A percentile compares a stretch with the other conserved stretches of the same genome.
phyloP scores from a whole-genome alignment of 495 filamentous ascomycete species.

The Pseudevernia furfuracea region DNA sequence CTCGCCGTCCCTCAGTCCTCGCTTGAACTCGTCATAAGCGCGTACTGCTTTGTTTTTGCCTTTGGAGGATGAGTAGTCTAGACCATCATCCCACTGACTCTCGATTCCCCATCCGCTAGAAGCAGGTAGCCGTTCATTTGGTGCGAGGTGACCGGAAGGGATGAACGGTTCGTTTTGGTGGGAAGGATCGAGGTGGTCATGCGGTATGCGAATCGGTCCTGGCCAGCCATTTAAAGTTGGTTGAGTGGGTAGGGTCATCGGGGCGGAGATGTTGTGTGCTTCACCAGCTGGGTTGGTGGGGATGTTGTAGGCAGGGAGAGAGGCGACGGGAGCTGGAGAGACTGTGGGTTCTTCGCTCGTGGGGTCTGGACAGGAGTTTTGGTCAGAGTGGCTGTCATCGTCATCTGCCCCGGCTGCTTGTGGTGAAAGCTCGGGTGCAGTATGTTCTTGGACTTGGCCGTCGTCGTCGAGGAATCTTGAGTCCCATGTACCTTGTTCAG shows the following conservation, averaged over 20 bases:
- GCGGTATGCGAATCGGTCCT: not conserved
- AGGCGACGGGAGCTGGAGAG: not conserved
- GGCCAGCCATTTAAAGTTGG: not conserved
- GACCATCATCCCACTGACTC: not conserved
- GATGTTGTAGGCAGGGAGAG: not conserved
- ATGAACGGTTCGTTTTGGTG: not conserved
- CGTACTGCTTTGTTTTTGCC: constrained; percentile 7
- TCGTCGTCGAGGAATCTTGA: not conserved
- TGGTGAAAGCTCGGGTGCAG: not conserved
- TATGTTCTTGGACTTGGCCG: not conserved
- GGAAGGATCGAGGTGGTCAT: not conserved
- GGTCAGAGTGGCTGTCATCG: not conserved
- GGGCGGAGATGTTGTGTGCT: not conserved
- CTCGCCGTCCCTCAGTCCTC: not conserved
- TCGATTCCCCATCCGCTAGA: not conserved
- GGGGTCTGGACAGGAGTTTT: not conserved
- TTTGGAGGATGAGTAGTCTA: constrained; percentile 11
- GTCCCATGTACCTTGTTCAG: not conserved
- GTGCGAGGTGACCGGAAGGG: not conserved
- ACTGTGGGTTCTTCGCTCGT: not conserved
- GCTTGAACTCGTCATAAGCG: constrained; percentile 4
- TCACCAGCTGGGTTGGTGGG: not conserved
- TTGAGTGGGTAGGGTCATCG: not conserved
- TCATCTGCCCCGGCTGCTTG: not conserved
- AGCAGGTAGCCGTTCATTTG: not conserved